Percentiles rank a stretch among this genome's conserved stretches.
These are phyloP conservation scores for Akanthomyces muscarius DNA, from an alignment of 2,329 filamentous ascomycete genomes.

Conservation along the genomic window DNA sequence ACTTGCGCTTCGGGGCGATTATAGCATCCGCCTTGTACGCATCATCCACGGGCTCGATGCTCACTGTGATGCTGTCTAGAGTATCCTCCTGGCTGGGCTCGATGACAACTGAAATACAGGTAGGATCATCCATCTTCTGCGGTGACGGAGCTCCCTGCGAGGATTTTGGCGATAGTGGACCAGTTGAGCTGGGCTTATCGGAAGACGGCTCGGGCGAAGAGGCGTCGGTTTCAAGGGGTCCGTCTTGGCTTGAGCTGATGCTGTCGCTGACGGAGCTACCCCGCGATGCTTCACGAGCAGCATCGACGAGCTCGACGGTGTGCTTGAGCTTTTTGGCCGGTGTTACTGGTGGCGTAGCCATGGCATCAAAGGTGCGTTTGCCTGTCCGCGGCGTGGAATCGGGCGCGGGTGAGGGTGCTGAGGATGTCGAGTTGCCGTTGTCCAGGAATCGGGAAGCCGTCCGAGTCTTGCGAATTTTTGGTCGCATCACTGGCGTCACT, in stretches of 20 bases:
- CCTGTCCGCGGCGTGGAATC: conserved; percentile 26
- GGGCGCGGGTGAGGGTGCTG: conserved; percentile 27
- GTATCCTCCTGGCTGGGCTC: neutral
- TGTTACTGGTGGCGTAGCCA: conserved; percentile 53
- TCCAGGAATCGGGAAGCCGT: conserved; percentile 29
- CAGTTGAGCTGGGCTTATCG: neutral
- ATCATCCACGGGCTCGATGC: conserved; percentile 25
- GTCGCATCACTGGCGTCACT: conserved; percentile 52
- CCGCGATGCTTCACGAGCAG: conserved; percentile 32
- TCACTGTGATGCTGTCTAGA: conserved; percentile 23
- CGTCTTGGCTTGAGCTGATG: conserved; percentile 27
- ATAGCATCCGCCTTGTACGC: conserved; percentile 15
- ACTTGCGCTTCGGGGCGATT: conserved; percentile 30
- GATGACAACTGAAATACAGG: neutral
- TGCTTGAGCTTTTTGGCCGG: conserved; percentile 49
- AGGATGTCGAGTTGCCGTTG: conserved; percentile 25
- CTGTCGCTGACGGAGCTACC: conserved; percentile 34
- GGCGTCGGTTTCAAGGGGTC: conserved; percentile 38
- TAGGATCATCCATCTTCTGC: neutral
- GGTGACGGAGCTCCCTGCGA: conserved; percentile 12
- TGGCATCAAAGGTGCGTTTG: conserved; percentile 41
- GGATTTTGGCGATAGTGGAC: conserved; percentile 2
- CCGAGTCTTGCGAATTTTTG: conserved; percentile 42
- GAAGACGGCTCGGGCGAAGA: conserved; percentile 42
- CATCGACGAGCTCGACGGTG: conserved; percentile 25